Conservation (phyloP, 2,329 filamentous ascomycete species). For the Aspergillus jensenii region DNA sequence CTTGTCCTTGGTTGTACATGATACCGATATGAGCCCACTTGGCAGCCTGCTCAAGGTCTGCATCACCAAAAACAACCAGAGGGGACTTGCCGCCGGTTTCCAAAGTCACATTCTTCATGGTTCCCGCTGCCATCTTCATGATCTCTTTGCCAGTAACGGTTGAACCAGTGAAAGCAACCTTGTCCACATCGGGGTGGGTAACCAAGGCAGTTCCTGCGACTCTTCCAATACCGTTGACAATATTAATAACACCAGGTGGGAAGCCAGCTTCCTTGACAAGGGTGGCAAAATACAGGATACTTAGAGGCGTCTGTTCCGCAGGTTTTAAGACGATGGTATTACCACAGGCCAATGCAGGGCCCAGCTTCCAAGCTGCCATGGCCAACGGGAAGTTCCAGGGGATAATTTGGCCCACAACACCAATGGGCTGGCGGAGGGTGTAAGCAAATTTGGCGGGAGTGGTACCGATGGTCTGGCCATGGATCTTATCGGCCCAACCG, state of each 20-base stretch:
- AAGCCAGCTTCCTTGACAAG: conserved; percentile 36
- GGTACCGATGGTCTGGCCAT: conserved; percentile 71
- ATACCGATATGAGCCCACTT: conserved; percentile 64
- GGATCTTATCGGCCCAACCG: conserved; percentile 89
- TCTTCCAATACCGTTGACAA: conserved; percentile 33
- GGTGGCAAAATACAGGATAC: conserved; percentile 33
- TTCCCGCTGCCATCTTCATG: conserved; percentile 38
- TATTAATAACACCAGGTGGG: conserved; percentile 36
- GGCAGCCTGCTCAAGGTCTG: conserved; percentile 66
- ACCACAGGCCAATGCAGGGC: conserved; percentile 35
- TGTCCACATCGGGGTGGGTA: conserved; percentile 33
- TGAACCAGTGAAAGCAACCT: conserved; percentile 37
- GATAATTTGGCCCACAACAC: conserved; percentile 84
- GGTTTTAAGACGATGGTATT: conserved; percentile 37
- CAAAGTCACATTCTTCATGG: conserved; percentile 37
- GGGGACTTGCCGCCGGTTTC: conserved; percentile 65
- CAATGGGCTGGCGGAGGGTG: conserved; percentile 73
- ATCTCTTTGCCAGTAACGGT: conserved; percentile 35
- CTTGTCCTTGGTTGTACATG: conserved; percentile 43
- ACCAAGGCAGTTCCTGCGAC: conserved; percentile 33
- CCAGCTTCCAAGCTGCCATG: conserved; percentile 60
- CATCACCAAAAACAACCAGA: conserved; percentile 64
- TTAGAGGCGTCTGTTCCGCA: conserved; percentile 36
- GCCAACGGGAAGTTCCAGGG: conserved; percentile 86
- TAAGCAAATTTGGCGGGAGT: conserved; percentile 73